phyloP scores from a whole-genome alignment of 2,329 filamentous ascomycete species.

The Sclerotinia subarctica region DNA sequence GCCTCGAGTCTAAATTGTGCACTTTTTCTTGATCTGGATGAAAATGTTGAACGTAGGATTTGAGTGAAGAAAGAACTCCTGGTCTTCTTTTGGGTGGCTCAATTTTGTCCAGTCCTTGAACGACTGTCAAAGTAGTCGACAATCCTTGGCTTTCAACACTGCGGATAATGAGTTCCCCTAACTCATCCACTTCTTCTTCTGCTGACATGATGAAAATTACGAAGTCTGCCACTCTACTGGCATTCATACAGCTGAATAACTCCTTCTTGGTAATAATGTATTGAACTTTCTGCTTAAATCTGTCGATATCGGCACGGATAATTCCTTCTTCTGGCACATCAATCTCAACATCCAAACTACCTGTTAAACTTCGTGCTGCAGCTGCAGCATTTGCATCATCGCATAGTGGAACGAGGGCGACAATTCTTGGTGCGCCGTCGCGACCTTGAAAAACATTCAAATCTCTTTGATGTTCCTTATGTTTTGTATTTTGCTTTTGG shows the following conservation, averaged over 20 bases:
- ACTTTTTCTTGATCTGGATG: conserved; percentile 90
- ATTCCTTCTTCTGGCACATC: conserved; percentile 57
- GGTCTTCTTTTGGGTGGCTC: conserved; percentile 75
- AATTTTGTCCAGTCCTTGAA: conserved; percentile 73
- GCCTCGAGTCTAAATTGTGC: conserved; percentile 80
- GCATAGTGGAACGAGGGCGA: conserved; percentile 84
- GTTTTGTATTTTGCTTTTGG: conserved; percentile 80
- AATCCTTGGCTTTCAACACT: conserved; percentile 91
- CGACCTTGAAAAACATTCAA: conserved; percentile 79
- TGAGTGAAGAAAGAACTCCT: conserved; percentile 76
- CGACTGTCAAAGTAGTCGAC: conserved; percentile 83
- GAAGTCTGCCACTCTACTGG: conserved; percentile 85
- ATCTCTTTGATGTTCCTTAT: conserved; percentile 76
- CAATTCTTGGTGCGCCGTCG: conserved; percentile 81
- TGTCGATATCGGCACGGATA: conserved; percentile 69
- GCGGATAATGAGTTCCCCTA: conserved; percentile 81
- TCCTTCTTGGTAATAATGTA: conserved; percentile 75
- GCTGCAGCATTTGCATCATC: conserved; percentile 63
- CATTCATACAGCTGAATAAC: conserved; percentile 75
- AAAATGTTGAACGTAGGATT: conserved; percentile 91
- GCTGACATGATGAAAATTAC: conserved; percentile 83
- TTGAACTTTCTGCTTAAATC: conserved; percentile 92
- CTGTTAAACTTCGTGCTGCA: conserved; percentile 69
- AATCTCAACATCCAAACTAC: conserved; percentile 73
- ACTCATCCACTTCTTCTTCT: conserved; percentile 75